A percentile compares a stretch with the other conserved stretches of the same genome.
These are phyloP conservation scores for Saksenaea vasiformis DNA, from an alignment of 371 early-diverging fungal genomes.

Conservation along the genomic window DNA sequence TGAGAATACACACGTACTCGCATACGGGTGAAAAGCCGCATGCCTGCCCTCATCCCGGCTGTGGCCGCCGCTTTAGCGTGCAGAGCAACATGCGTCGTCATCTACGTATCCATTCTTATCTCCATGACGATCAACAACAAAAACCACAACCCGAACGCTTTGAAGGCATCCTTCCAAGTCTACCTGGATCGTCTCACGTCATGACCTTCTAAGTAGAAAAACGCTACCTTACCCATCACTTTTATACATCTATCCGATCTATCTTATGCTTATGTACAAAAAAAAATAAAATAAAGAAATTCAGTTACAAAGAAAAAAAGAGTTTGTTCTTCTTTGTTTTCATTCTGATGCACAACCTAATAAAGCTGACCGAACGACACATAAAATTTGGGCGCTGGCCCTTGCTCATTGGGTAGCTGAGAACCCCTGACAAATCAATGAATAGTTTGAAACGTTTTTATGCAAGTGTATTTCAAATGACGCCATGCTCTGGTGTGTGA, in stretches of 20 bases:
- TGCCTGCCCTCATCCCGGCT: constrained; percentile 59
- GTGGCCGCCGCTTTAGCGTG: constrained; percentile 69
- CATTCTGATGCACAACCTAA: too few relatives aligned
- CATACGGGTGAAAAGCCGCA: constrained; percentile 78
- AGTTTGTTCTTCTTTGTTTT: too few relatives aligned
- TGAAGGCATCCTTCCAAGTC: not conserved
- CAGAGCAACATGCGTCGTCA: constrained; percentile 78
- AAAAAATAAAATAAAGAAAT: not conserved
- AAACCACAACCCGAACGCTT: not conserved
- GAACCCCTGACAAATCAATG: not conserved
- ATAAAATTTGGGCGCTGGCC: too few relatives aligned
- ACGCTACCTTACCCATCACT: not conserved
- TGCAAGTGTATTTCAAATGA: not conserved
- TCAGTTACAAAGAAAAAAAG: too few relatives aligned
- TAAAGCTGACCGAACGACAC: too few relatives aligned
- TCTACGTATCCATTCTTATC: constrained; percentile 37
- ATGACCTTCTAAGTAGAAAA: not conserved
- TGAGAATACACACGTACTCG: constrained; percentile 66
- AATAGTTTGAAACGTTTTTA: not conserved
- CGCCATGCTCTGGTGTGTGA: not conserved
- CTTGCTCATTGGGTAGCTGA: not conserved
- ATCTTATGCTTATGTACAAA: not conserved
- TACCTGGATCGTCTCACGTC: not conserved
- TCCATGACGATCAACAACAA: not conserved
- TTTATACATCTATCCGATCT: too few relatives aligned